Percentiles rank a stretch among this genome's conserved stretches.
phyloP scores from a whole-genome alignment of 2,329 filamentous ascomycete species.

The Pyrenophora graminea region DNA sequence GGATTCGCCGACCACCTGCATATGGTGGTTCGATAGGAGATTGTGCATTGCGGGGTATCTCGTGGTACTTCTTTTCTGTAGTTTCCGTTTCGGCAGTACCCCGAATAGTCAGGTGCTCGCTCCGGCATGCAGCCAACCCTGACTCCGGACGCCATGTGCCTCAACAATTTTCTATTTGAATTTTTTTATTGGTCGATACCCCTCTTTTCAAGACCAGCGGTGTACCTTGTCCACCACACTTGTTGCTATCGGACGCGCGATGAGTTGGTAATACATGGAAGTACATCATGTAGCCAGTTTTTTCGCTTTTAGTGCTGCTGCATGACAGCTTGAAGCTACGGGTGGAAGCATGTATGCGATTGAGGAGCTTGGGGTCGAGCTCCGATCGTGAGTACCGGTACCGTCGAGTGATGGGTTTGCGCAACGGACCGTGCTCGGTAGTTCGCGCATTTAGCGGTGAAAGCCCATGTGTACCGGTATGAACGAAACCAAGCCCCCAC shows the following conservation, averaged over 20 bases:
- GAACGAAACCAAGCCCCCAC: conserved; percentile 19
- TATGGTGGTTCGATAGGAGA: conserved; percentile 8
- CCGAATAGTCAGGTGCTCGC: conserved; percentile 39
- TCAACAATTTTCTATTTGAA: conserved; percentile 31
- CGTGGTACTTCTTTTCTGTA: conserved; percentile 20
- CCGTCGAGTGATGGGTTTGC: conserved; percentile 6
- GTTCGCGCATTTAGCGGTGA: conserved; percentile 28
- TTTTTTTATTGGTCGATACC: conserved; percentile 34
- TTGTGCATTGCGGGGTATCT: conserved; percentile 17
- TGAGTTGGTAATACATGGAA: conserved; percentile 35
- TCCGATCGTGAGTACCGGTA: neutral
- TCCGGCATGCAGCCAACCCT: conserved; percentile 29
- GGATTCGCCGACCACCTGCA: too few species aligned
- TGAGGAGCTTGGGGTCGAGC: conserved; percentile 4
- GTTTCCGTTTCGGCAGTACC: conserved; percentile 18
- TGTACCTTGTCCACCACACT: conserved; percentile 31
- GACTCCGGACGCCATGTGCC: conserved; percentile 32
- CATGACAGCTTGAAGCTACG: neutral
- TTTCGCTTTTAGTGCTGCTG: conserved; percentile 1
- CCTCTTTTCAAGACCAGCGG: conserved; percentile 34
- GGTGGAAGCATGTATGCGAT: conserved; percentile 7
- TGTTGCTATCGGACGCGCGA: conserved; percentile 26
- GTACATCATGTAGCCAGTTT: conserved; percentile 8
- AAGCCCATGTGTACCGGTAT: conserved; percentile 7
- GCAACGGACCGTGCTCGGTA: conserved; percentile 14